phyloP scores from a whole-genome alignment of 208 protist genomes.

The Borovskyia barvae region DNA sequence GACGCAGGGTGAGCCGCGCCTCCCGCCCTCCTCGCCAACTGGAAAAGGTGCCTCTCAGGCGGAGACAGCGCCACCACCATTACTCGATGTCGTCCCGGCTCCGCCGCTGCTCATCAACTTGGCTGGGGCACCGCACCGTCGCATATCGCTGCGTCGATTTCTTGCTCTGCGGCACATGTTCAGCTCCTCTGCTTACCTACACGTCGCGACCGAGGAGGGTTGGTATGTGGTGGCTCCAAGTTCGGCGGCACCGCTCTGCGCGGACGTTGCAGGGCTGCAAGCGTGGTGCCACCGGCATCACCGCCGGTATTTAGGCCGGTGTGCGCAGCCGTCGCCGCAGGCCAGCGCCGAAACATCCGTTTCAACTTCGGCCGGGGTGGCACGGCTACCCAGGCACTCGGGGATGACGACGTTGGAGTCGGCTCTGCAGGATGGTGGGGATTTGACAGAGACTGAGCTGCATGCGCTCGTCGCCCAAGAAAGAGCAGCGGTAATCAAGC shows the following conservation, averaged over 20 bases:
- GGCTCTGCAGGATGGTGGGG: slow-evolving; percentile 18
- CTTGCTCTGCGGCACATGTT: slow-evolving; percentile 72
- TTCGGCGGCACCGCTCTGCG: slow-evolving; percentile 30
- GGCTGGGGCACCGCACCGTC: slow-evolving; percentile 30
- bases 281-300: slow-evolving; percentile 53
- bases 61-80: not conserved
- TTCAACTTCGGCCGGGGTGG: not conserved
- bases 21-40: not conserved
- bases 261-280: slow-evolving; percentile 35
- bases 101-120: slow-evolving; percentile 67
- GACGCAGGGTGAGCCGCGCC: not conserved
- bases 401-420: slow-evolving; percentile 10
- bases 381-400: not conserved
- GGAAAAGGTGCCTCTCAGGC: not conserved
- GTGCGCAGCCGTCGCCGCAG: not conserved
- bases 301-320: slow-evolving; percentile 28
- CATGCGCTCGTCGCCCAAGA: slow-evolving; percentile 14
- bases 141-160: slow-evolving; percentile 70
- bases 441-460: slow-evolving; percentile 30
- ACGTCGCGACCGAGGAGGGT: slow-evolving; percentile 47
- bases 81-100: slow-evolving; percentile 7
- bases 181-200: slow-evolving; percentile 40
- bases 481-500: not conserved
- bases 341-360: not conserved
- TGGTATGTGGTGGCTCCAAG: slow-evolving; percentile 74